Conservation (phyloP, 768 basidiomycete species). For the Infundibulicybe gibba region DNA sequence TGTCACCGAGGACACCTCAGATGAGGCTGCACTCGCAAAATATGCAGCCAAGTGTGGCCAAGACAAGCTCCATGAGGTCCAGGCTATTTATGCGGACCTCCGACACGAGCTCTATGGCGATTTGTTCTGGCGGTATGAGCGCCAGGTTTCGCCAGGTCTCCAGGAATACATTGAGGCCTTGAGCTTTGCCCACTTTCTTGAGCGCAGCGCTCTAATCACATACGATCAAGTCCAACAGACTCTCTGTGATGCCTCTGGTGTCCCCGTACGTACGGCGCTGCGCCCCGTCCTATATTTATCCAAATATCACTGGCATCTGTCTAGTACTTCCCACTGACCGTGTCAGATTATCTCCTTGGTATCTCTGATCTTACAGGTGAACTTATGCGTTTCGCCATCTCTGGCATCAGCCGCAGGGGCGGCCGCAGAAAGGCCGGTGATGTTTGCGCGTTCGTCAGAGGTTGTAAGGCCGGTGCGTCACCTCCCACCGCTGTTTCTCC, state of each 20-base stretch:
- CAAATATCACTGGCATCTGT: background rate
- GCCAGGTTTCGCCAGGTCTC: slow-evolving; percentile 72
- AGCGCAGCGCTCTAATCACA: slow-evolving; percentile 63
- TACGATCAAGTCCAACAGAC: slow-evolving; percentile 64
- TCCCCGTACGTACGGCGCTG: slow-evolving; percentile 47
- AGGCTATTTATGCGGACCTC: slow-evolving; percentile 58
- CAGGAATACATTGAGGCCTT: slow-evolving; percentile 97
- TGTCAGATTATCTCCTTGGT: slow-evolving; percentile 88
- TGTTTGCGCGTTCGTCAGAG: slow-evolving; percentile 68
- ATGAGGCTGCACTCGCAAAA: slow-evolving; percentile 24
- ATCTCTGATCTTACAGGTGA: slow-evolving; percentile 95
- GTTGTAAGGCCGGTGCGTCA: slow-evolving; percentile 63
- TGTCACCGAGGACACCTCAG: slow-evolving; percentile 29
- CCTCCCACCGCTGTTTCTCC: background rate
- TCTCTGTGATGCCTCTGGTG: slow-evolving; percentile 57
- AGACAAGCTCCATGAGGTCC: slow-evolving; percentile 66
- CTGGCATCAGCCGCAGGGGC: slow-evolving; percentile 65
- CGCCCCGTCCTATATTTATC: slow-evolving; percentile 1
- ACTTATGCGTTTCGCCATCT: slow-evolving; percentile 93
- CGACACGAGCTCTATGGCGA: slow-evolving; percentile 60
- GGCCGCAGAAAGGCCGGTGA: slow-evolving; percentile 59
- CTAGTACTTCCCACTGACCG: slow-evolving; percentile 74
- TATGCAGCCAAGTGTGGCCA: slow-evolving; percentile 49
- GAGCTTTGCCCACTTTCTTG: slow-evolving; percentile 84
- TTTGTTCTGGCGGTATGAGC: slow-evolving; percentile 75